Base-by-base conservation (phyloP, 805 yeast species). In the Candida ipomoeae region DNA sequence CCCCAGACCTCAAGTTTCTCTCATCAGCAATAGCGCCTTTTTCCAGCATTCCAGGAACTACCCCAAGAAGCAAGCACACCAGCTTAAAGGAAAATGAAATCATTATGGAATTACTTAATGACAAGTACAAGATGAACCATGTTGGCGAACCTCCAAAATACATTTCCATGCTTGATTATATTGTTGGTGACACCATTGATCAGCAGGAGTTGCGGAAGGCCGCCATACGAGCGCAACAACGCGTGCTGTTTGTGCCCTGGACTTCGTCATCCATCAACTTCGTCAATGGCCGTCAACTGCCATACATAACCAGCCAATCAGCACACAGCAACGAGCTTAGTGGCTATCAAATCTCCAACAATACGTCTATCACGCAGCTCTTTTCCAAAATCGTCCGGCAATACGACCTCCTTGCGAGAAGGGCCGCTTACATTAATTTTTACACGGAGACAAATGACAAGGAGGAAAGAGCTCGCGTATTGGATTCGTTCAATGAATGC, bases 171-270 rank as follows among this genome's bases (percentile, higher is more conserved):
- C 72, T 89, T 46, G 85, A 89, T 48, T 73, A 79, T 83, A 42
- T 74, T 81, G 52, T 87, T 75, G 70, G 97, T 82, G 44, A 66
- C 51, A 79, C 80, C 20, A 57, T 72, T 34, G 89, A 86, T 56
- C 88, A 84, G 46, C 70, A 72, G 3, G 97, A 91, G 57, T 78
- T 87, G 3, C 84, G 84, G 46, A 84, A 83, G 61, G 89, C 87
- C 0, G 68, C 80, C 17, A 61, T 78, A 2, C 81, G 83, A 55
- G 82, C 87, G 0, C 84, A 84, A 55, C 81, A 80, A 47, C 67
- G 92, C 48, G 74, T 89, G 0, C 75, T 79, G 26, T 94, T 89
- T 69, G 89, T 89, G 3, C 94, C 96, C 0, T 87, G 96, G 90
- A 80, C 89, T 0, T 83, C 94, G 0, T 80, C 90, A 0, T 79